Percentiles rank a stretch among this genome's conserved stretches.
Conservation (phyloP, 1,139 yeast genomes). For the Blastobotrys proliferans region DNA sequence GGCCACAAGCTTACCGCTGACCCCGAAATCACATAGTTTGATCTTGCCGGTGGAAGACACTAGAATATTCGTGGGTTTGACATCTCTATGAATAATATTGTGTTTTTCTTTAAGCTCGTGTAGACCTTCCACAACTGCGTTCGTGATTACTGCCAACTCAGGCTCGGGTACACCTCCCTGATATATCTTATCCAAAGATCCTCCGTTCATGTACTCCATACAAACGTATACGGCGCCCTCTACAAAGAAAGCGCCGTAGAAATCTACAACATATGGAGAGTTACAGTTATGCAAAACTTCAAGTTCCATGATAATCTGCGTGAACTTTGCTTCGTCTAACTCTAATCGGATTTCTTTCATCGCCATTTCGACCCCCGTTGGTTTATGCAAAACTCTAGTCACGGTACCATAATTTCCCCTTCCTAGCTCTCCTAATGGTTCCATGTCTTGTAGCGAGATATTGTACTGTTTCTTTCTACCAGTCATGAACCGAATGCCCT, state of each 20-base stretch:
- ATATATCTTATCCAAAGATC: constrained; percentile 84
- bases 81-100: constrained; percentile 94
- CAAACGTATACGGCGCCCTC: constrained; percentile 99
- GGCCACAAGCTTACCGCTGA: constrained; percentile 90
- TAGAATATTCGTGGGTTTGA: constrained; percentile 91
- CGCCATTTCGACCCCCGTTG: constrained; percentile 92
- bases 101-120: constrained; percentile 82
- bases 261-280: constrained; percentile 88
- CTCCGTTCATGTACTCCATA: constrained; percentile 98
- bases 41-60: constrained; percentile 77
- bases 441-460: constrained; percentile 82
- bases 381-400: constrained; percentile 84
- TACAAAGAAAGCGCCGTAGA: constrained; percentile 93
- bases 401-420: constrained; percentile 96
- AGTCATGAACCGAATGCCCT: constrained; percentile 78
- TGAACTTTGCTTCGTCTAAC: constrained; percentile 83
- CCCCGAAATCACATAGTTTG: constrained; percentile 95
- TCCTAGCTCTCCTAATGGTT: constrained; percentile 81
- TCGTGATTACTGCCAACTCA: constrained; percentile 75
- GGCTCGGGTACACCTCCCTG: constrained; percentile 76
- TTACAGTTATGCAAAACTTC: constrained; percentile 89
- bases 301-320: constrained; percentile 92
- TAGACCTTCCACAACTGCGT: constrained; percentile 76
- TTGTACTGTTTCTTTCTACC: constrained; percentile 42
- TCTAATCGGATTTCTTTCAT: constrained; percentile 95